Conservation (phyloP, 345 rosid genomes). For the Citrus sinensis region DNA sequence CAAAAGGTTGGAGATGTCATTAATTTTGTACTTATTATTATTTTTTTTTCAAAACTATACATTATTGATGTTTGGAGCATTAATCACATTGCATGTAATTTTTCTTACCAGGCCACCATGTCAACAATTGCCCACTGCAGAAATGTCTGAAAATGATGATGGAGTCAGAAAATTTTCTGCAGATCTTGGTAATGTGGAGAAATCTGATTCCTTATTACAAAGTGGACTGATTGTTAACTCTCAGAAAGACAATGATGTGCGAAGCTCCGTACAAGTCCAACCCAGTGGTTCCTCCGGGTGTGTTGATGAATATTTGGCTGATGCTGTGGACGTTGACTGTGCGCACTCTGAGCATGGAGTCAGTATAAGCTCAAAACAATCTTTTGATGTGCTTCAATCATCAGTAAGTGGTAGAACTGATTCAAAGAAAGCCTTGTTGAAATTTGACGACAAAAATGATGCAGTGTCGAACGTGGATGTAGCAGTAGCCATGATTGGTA, state of each 20-base stretch:
- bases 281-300: constrained; percentile 32
- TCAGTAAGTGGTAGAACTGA: constrained; percentile 12
- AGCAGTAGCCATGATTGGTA: constrained; percentile 1
- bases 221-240: constrained; percentile 5
- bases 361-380: constrained; percentile 14
- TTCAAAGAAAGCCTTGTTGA: neutral
- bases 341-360: constrained; percentile 23
- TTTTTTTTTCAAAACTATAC: neutral
- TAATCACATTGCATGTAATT: neutral
- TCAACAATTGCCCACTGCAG: constrained; percentile 18
- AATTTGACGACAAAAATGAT: constrained; percentile 14
- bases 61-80: neutral
- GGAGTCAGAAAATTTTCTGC: constrained; percentile 6
- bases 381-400: constrained; percentile 15
- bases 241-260: constrained; percentile 18
- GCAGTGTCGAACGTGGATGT: constrained; percentile 6
- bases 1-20: constrained; percentile 33
- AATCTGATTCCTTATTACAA: constrained; percentile 7
- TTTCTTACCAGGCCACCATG: constrained; percentile 31
- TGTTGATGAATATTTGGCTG: constrained; percentile 40
- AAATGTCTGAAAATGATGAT: constrained; percentile 9
- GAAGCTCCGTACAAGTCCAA: constrained; percentile 19
- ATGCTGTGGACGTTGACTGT: constrained; percentile 33
- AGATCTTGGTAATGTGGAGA: constrained; percentile 12
- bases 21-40: neutral